phyloP scores from a whole-genome alignment of 257 asterid genomes.

The Primulina eburnea region DNA sequence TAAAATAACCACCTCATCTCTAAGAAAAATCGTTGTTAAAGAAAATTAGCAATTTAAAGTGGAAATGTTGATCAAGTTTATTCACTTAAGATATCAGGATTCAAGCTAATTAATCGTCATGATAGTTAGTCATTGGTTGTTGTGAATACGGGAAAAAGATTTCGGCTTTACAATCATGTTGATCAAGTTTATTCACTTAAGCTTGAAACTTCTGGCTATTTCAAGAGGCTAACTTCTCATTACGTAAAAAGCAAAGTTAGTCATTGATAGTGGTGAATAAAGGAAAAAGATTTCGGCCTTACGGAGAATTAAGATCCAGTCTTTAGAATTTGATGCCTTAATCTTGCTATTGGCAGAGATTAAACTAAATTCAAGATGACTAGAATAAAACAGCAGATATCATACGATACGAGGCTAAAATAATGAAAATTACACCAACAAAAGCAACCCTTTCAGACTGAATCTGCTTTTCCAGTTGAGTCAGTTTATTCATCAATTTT shows the following conservation, averaged over 20 bases:
- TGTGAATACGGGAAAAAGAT: no score
- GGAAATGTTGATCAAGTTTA: background rate
- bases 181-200: no score
- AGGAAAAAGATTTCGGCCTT: background rate
- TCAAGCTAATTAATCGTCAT: background rate
- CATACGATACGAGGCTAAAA: slow-evolving; percentile 10
- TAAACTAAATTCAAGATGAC: background rate
- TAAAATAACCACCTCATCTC: slow-evolving; percentile 21
- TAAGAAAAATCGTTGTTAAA: slow-evolving; percentile 16
- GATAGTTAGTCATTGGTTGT: background rate
- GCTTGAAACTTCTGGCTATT: background rate
- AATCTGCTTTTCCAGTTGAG: slow-evolving; percentile 63
- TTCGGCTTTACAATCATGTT: no score
- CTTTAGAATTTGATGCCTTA: slow-evolving; percentile 10
- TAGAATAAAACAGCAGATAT: background rate
- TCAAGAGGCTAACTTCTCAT: background rate
- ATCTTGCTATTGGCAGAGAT: background rate
- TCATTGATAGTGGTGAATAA: background rate
- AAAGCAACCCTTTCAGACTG: slow-evolving; percentile 53
- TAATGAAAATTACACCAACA: slow-evolving; percentile 41
- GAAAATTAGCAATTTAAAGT: background rate
- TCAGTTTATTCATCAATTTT: slow-evolving; percentile 38
- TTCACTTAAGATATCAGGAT: slow-evolving; percentile 2
- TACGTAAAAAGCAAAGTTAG: background rate
- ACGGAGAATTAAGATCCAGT: background rate